phyloP scores from a whole-genome alignment of 768 basidiomycete genomes.

The Coprinopsis cinerea region DNA sequence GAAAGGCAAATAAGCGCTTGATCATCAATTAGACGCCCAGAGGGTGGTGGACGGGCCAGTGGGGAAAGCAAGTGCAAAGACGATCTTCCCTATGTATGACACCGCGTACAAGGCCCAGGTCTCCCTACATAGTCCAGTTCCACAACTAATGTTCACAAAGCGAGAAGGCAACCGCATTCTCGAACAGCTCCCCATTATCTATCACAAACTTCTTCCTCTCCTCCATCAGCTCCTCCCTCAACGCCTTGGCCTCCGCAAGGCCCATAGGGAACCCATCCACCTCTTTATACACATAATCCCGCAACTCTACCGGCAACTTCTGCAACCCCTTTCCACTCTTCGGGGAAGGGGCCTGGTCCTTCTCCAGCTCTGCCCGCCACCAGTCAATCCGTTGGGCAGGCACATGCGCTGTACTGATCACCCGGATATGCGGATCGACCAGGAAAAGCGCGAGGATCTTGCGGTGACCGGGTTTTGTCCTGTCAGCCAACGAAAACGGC shows the following conservation, averaged over 20 bases:
- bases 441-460: slow-evolving; percentile 37
- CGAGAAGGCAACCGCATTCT: background rate
- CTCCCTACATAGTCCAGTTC: background rate
- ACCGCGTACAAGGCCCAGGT: too few relatives aligned
- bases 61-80: too few relatives aligned
- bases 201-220: slow-evolving; percentile 24
- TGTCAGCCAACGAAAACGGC: slow-evolving; percentile 29
- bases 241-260: slow-evolving; percentile 23
- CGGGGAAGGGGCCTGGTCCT: background rate
- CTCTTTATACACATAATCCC: slow-evolving; percentile 16
- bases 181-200: background rate
- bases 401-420: slow-evolving; percentile 22
- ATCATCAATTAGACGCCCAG: too few relatives aligned
- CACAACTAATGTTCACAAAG: slow-evolving; percentile 1
- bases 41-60: too few relatives aligned
- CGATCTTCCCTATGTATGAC: too few relatives aligned
- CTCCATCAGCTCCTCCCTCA: slow-evolving; percentile 25
- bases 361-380: slow-evolving; percentile 18
- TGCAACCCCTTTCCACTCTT: background rate
- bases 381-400: slow-evolving; percentile 24
- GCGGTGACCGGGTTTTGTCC: slow-evolving; percentile 29
- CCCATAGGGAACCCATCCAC: slow-evolving; percentile 23
- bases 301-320: slow-evolving; percentile 23
- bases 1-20: too few relatives aligned
- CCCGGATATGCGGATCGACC: slow-evolving; percentile 24